Percentiles rank a stretch among this genome's conserved stretches.
Evolutionary conservation across 345 rosid genomes (phyloP).

Genomic region (Camelina neglecta): DNA sequence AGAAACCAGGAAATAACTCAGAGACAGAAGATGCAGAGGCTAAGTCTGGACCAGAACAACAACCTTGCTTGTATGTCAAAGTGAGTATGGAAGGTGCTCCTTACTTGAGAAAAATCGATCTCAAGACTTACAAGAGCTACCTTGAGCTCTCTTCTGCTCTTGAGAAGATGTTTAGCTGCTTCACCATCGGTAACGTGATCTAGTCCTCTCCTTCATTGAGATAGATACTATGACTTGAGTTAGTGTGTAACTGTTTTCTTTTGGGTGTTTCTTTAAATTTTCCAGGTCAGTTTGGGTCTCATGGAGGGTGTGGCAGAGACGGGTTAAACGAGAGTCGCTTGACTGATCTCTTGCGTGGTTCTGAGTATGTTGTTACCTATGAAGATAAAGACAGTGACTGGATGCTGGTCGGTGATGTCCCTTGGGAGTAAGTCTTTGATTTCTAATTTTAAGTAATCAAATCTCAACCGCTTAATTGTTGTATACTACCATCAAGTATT

Average conservation of each 20-base stretch:
- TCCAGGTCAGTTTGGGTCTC: slow-evolving; percentile 66
- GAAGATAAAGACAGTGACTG: slow-evolving; percentile 89
- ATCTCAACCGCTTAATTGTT: slow-evolving; percentile 22
- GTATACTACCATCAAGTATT: neutral
- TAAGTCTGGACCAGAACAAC: slow-evolving; percentile 52
- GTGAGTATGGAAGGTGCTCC: slow-evolving; percentile 90
- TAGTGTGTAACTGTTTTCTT: neutral
- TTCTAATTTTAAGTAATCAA: slow-evolving; percentile 7
- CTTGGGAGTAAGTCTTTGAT: slow-evolving; percentile 72
- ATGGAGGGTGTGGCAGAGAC: slow-evolving; percentile 56
- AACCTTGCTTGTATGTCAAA: slow-evolving; percentile 64
- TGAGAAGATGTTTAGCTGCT: slow-evolving; percentile 81
- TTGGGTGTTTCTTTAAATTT: neutral
- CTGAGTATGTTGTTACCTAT: slow-evolving; percentile 76
- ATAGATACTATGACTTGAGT: neutral
- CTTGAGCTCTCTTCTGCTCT: slow-evolving; percentile 61
- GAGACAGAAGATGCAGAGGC: slow-evolving; percentile 48
- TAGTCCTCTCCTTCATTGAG: slow-evolving; percentile 6
- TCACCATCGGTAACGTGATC: slow-evolving; percentile 60
- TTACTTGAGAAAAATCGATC: slow-evolving; percentile 78
- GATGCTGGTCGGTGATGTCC: slow-evolving; percentile 93
- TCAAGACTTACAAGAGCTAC: slow-evolving; percentile 64
- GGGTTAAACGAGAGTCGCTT: slow-evolving; percentile 58
- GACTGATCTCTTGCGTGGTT: slow-evolving; percentile 69
- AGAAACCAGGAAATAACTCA: slow-evolving; percentile 48